Conservation (phyloP, 116 monocot genomes). For the Thalassia testudinum region DNA sequence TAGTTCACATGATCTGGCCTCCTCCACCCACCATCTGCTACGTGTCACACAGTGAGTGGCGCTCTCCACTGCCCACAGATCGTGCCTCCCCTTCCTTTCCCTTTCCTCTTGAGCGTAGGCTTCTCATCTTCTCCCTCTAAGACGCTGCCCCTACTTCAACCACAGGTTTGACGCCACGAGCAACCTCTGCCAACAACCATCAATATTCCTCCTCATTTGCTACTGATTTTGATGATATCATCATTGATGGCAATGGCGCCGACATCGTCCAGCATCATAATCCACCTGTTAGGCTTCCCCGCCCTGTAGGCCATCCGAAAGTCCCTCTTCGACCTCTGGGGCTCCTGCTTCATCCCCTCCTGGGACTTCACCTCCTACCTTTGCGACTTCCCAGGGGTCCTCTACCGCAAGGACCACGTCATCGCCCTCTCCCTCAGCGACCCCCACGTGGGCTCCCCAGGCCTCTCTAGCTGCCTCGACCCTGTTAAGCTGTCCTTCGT, state of each 20-base stretch:
- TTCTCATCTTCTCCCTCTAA: too few relatives aligned
- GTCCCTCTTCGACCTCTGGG: neutral
- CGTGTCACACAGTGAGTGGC: too few relatives aligned
- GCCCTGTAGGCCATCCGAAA: constrained; percentile 3
- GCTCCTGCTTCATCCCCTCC: constrained; percentile 6
- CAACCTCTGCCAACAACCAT: neutral
- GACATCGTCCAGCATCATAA: neutral
- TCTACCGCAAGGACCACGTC: constrained; percentile 2
- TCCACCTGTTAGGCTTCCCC: constrained; percentile 3
- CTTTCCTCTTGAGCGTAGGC: too few relatives aligned
- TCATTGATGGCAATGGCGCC: too few relatives aligned
- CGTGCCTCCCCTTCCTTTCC: too few relatives aligned
- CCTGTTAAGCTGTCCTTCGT: constrained; percentile 27
- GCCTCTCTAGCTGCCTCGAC: constrained; percentile 23
- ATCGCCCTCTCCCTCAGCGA: constrained; percentile 7
- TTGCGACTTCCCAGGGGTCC: constrained; percentile 1
- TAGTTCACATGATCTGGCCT: too few relatives aligned
- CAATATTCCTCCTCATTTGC: neutral
- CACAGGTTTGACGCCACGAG: too few relatives aligned
- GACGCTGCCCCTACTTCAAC: too few relatives aligned
- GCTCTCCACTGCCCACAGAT: too few relatives aligned
- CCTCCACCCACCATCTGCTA: too few relatives aligned
- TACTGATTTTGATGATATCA: too few relatives aligned
- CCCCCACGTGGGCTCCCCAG: constrained; percentile 8
- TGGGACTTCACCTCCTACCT: constrained; percentile 5